Conservation (phyloP, 306 rosid species). For the Corylus americana region DNA sequence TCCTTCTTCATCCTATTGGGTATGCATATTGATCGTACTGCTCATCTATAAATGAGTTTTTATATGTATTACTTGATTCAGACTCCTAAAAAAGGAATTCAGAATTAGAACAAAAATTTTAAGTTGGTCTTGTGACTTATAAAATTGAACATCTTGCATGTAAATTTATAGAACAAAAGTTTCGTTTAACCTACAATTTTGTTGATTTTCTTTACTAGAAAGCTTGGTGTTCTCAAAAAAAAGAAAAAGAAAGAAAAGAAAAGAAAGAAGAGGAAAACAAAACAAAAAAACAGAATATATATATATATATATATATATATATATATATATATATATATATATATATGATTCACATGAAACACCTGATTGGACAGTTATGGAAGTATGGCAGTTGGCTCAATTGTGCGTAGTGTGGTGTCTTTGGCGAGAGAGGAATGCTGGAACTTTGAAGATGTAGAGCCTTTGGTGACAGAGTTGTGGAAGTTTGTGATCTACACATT, state of each 20-base stretch:
- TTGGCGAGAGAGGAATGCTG: too few species aligned
- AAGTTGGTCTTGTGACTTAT: neutral
- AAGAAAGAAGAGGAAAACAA: neutral
- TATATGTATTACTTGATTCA: neutral
- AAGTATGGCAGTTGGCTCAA: too few species aligned
- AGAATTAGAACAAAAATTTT: neutral
- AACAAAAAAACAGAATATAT: neutral
- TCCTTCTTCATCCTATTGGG: neutral
- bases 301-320: too few species aligned
- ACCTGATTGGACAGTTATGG: neutral
- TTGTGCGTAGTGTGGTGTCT: too few species aligned
- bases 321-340: too few species aligned
- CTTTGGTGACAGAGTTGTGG: too few species aligned
- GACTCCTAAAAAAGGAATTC: neutral
- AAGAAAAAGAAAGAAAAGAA: neutral
- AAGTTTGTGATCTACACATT: too few species aligned
- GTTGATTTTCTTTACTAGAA: neutral
- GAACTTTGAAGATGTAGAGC: too few species aligned
- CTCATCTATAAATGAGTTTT: neutral
- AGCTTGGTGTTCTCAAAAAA: neutral
- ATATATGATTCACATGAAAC: neutral
- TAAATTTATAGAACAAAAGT: neutral
- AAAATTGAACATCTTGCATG: neutral
- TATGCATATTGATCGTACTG: conserved; percentile 1
- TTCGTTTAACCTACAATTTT: neutral